These are phyloP conservation scores for Boletus subcaerulescens DNA, from an alignment of 768 basidiomycete species.

Conservation along the genomic window DNA sequence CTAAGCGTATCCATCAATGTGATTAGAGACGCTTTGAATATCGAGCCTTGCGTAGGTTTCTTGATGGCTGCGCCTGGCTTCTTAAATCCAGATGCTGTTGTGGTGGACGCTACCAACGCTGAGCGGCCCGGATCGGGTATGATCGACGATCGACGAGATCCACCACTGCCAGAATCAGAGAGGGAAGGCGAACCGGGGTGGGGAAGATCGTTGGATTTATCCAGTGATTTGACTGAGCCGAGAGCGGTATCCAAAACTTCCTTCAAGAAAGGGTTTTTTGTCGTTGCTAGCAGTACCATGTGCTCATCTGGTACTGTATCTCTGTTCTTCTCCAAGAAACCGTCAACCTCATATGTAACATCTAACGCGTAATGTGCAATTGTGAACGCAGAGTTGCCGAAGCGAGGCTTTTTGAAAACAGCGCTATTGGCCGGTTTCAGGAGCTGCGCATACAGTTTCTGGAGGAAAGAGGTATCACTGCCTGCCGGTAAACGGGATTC, in stretches of 20 bases:
- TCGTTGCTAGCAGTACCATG: conserved; percentile 78
- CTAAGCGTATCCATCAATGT: conserved; percentile 96
- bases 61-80: conserved; percentile 67
- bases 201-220: conserved; percentile 45
- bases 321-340: conserved; percentile 97
- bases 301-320: conserved; percentile 99
- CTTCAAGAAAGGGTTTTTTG: conserved; percentile 90
- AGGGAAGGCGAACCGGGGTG: conserved; percentile 72
- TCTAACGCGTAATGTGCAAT: conserved; percentile 98
- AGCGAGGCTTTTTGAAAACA: conserved; percentile 98
- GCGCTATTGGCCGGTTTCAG: conserved; percentile 79
- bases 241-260: conserved; percentile 93
- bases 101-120: conserved; percentile 56
- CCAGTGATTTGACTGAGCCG: conserved; percentile 62
- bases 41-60: conserved; percentile 97
- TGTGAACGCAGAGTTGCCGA: conserved; percentile 95
- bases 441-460: conserved; percentile 87
- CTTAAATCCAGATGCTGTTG: conserved; percentile 44
- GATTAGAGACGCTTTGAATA: conserved; percentile 94
- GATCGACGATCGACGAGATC: conserved; percentile 77
- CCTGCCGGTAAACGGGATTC: conserved; percentile 96
- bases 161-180: conserved; percentile 74
- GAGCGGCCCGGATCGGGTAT: conserved; percentile 86
- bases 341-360: conserved; percentile 97
- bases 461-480: conserved; percentile 87